A percentile compares a stretch with the other conserved stretches of the same genome.
Conservation (phyloP, 2,329 filamentous ascomycete species). For the Nemania abortiva region DNA sequence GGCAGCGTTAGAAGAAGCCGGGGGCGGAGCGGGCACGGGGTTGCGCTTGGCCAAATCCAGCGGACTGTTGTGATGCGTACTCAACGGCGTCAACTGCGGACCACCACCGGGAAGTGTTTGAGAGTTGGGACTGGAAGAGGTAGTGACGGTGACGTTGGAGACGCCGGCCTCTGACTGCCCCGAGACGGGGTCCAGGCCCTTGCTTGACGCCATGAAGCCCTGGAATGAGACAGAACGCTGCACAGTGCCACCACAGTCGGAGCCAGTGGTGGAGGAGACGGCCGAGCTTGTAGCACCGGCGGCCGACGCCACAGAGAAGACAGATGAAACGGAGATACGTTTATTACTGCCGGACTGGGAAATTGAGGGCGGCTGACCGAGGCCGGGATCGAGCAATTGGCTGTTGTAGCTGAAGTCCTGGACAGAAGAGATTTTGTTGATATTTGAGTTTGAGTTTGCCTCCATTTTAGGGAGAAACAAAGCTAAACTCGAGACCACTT, state of each 20-base stretch:
- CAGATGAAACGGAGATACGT: conserved; percentile 78
- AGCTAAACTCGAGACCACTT: conserved; percentile 31
- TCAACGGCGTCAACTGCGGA: conserved; percentile 62
- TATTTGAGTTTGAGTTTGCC: conserved; percentile 38
- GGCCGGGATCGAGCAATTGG: conserved; percentile 62
- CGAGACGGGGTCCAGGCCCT: conserved; percentile 55
- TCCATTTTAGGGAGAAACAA: conserved; percentile 37
- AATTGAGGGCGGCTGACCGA: conserved; percentile 60
- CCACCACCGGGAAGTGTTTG: conserved; percentile 57
- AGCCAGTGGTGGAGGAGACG: conserved; percentile 65
- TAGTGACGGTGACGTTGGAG: conserved; percentile 66
- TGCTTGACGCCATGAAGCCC: conserved; percentile 60
- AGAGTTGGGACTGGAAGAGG: conserved; percentile 59
- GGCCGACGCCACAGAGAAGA: conserved; percentile 76
- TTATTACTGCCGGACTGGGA: conserved; percentile 64
- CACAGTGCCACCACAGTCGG: conserved; percentile 59
- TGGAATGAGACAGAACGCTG: conserved; percentile 60
- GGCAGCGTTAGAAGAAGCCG: conserved; percentile 49
- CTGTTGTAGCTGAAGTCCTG: conserved; percentile 48
- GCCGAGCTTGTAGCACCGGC: conserved; percentile 65
- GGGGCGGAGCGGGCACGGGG: conserved; percentile 39
- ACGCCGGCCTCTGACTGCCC: conserved; percentile 64
- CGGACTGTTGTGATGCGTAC: conserved; percentile 57
- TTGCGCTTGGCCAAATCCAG: conserved; percentile 61
- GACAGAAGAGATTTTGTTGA: conserved; percentile 28